These are phyloP conservation scores for Globisporangium splendens DNA, from an alignment of 352 stramenopile genomes.

Conservation along the genomic window DNA sequence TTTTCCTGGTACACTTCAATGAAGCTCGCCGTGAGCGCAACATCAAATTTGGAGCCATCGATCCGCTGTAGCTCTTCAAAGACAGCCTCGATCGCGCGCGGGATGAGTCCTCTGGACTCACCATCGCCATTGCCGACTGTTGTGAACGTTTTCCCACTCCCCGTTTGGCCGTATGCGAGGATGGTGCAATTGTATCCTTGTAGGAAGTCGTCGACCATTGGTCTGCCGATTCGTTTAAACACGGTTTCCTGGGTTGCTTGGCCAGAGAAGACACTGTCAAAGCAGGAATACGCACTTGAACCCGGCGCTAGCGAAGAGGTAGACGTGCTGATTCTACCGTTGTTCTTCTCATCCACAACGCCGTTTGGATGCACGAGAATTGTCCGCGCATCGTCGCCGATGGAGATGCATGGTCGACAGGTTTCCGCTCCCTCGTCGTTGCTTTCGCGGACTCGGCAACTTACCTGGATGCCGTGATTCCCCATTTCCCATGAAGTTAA, in stretches of 20 bases:
- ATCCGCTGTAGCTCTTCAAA: conserved; percentile 20
- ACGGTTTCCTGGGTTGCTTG: conserved; percentile 35
- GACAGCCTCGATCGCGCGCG: conserved; percentile 34
- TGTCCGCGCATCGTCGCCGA: conserved; percentile 2
- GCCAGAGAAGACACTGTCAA: conserved; percentile 46
- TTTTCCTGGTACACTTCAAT: conserved; percentile 75
- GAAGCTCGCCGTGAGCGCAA: conserved; percentile 46
- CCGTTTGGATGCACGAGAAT: conserved; percentile 3
- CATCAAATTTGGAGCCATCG: conserved; percentile 18
- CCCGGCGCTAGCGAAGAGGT: conserved; percentile 4
- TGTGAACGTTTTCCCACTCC: conserved; percentile 69
- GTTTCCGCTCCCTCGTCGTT: background rate
- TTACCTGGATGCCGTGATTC: conserved; percentile 51
- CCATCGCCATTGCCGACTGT: conserved; percentile 24
- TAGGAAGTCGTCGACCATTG: conserved; percentile 52
- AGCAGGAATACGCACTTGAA: conserved; percentile 24
- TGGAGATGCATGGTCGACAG: conserved; percentile 1
- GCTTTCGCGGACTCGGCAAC: conserved; percentile 44
- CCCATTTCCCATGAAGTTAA: conserved; percentile 15
- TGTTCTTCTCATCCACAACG: background rate
- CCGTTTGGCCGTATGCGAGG: conserved; percentile 68
- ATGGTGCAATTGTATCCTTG: conserved; percentile 70
- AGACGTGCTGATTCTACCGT: too few relatives aligned
- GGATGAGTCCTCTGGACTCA: conserved; percentile 31
- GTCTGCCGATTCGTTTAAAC: conserved; percentile 39